These are phyloP conservation scores for Cetraspora pellucida DNA, from an alignment of 192 early-diverging fungal species.

Conservation along the genomic window DNA sequence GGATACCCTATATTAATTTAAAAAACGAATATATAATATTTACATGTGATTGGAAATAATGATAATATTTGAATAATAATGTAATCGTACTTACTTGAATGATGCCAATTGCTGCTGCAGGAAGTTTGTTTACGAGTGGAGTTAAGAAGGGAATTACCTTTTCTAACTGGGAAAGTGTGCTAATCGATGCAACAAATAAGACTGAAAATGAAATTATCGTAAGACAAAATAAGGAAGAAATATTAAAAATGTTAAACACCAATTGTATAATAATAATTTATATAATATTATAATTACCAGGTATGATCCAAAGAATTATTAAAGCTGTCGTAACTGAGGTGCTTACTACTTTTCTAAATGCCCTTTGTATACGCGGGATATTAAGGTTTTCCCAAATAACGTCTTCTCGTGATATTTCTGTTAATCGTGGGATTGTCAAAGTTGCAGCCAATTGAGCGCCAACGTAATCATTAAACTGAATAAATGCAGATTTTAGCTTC, in stretches of 20 bases:
- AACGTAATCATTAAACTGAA: slow-evolving; percentile 76
- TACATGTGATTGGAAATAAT: too few relatives aligned
- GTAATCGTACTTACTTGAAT: background rate
- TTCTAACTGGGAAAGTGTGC: slow-evolving; percentile 51
- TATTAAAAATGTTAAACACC: background rate
- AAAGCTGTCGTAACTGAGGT: slow-evolving; percentile 55
- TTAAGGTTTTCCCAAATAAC: slow-evolving; percentile 83
- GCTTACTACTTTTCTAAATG: slow-evolving; percentile 60
- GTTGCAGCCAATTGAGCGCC: slow-evolving; percentile 81
- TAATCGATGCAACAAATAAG: slow-evolving; percentile 58
- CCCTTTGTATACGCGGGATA: slow-evolving; percentile 50
- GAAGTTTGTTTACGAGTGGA: slow-evolving; percentile 39
- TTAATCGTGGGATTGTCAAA: slow-evolving; percentile 60
- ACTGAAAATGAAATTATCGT: slow-evolving; percentile 37
- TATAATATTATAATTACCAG: slow-evolving; percentile 45
- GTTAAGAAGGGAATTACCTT: slow-evolving; percentile 52
- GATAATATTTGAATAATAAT: too few relatives aligned
- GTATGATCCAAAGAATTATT: slow-evolving; percentile 72
- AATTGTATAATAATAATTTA: background rate
- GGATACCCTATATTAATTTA: slow-evolving; percentile 52
- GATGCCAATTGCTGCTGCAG: slow-evolving; percentile 44
- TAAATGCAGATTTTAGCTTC: slow-evolving; percentile 71
- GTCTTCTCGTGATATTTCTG: slow-evolving; percentile 70
- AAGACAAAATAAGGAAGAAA: background rate
- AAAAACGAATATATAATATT: too few relatives aligned